Conservation (phyloP, 257 asterid species). For the Fraxinus anomala region DNA sequence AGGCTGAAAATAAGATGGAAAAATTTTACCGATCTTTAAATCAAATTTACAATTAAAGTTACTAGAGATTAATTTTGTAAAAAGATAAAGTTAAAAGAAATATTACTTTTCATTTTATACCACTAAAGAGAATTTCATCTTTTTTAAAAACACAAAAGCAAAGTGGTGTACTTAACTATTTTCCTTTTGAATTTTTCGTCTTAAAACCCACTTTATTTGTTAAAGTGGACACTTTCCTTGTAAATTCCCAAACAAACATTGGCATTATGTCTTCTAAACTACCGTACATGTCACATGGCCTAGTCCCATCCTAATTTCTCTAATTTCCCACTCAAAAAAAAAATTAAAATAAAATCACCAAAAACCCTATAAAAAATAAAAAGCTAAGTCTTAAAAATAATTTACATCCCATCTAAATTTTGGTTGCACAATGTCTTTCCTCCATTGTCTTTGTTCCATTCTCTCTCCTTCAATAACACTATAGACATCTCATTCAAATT, state of each 20-base stretch:
- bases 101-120: not conserved
- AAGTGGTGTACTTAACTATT: not conserved
- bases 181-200: not conserved
- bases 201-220: slow-evolving; percentile 19
- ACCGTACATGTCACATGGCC: slow-evolving; percentile 44
- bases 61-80: not conserved
- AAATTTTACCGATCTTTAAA: no score
- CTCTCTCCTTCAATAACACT: not conserved
- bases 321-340: not conserved
- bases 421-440: not conserved
- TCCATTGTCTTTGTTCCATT: not conserved
- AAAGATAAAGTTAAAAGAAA: not conserved
- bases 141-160: not conserved
- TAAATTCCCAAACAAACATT: slow-evolving; percentile 30
- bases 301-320: not conserved
- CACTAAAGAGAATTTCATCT: not conserved
- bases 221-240: slow-evolving; percentile 30
- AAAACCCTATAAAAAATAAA: not conserved
- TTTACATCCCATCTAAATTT: not conserved
- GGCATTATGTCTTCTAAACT: slow-evolving; percentile 29
- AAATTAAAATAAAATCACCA: not conserved
- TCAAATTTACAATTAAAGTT: no score
- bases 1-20: no score
- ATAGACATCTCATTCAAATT: not conserved
- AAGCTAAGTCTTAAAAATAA: not conserved